These are phyloP conservation scores for Zasmidium angulare DNA, from an alignment of 2,329 filamentous ascomycete genomes.

Conservation along the genomic window DNA sequence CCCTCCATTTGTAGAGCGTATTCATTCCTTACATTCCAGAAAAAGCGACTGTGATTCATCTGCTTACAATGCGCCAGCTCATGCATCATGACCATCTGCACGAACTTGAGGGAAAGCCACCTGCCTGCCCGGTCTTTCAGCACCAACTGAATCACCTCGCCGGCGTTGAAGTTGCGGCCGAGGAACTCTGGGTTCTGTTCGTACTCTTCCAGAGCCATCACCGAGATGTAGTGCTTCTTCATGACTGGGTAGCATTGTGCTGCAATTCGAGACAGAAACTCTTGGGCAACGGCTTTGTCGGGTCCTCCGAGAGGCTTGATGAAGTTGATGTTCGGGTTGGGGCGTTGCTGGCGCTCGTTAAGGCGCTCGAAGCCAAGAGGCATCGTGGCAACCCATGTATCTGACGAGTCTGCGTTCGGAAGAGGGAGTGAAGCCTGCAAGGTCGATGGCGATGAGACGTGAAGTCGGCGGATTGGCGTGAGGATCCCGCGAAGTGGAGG, in stretches of 20 bases:
- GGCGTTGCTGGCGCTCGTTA: conserved; percentile 71
- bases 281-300: conserved; percentile 61
- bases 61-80: conserved; percentile 85
- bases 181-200: conserved; percentile 79
- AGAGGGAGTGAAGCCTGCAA: neutral
- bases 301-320: conserved; percentile 66
- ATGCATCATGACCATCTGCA: conserved; percentile 96
- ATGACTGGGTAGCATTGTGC: conserved; percentile 72
- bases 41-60: conserved; percentile 83
- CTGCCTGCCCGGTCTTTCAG: conserved; percentile 63
- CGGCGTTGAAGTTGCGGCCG: conserved; percentile 86
- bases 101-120: conserved; percentile 80
- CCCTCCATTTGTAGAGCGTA: conserved; percentile 70
- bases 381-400: conserved; percentile 51
- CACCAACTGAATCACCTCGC: conserved; percentile 83
- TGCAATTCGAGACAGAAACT: conserved; percentile 73
- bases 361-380: conserved; percentile 75
- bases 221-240: conserved; percentile 46
- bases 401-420: neutral
- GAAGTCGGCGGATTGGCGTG: too few relatives aligned
- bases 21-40: conserved; percentile 75
- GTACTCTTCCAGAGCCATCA: conserved; percentile 71
- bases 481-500: too few relatives aligned
- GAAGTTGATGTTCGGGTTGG: conserved; percentile 78
- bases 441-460: neutral